These are phyloP conservation scores for Amanita phalloides DNA, from an alignment of 768 basidiomycete species.

Conservation along the genomic window DNA sequence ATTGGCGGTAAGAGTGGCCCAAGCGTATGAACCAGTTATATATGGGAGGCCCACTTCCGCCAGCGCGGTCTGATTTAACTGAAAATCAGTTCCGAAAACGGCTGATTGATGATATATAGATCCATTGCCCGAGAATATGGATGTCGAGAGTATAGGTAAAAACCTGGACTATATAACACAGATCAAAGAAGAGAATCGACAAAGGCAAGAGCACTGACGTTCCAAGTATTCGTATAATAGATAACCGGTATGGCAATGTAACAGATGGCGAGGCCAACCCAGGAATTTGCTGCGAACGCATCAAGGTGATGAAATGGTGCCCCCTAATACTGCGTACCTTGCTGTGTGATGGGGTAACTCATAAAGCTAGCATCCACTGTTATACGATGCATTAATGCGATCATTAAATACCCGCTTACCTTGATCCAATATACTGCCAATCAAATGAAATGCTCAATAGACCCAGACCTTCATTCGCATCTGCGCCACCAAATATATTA, in stretches of 20 bases:
- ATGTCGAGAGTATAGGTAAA: slow-evolving; percentile 52
- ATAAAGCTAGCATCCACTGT: slow-evolving; percentile 23
- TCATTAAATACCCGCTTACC: slow-evolving; percentile 12
- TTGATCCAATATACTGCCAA: slow-evolving; percentile 54
- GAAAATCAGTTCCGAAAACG: slow-evolving; percentile 41
- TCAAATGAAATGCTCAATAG: slow-evolving; percentile 52
- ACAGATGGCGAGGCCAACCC: slow-evolving; percentile 42
- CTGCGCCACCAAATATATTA: slow-evolving; percentile 55
- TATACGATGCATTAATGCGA: neutral
- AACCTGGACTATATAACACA: slow-evolving; percentile 27
- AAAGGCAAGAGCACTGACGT: slow-evolving; percentile 22
- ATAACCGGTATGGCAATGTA: slow-evolving; percentile 44
- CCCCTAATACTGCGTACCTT: slow-evolving; percentile 24
- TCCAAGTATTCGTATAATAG: slow-evolving; percentile 56
- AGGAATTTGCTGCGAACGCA: slow-evolving; percentile 35
- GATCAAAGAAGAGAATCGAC: neutral
- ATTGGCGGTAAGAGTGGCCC: slow-evolving; percentile 36
- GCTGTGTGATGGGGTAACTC: slow-evolving; percentile 44
- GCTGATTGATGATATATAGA: slow-evolving; percentile 41
- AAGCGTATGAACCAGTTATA: slow-evolving; percentile 43
- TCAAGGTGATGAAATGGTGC: neutral
- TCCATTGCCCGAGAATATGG: slow-evolving; percentile 45
- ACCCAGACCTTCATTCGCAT: slow-evolving; percentile 61
- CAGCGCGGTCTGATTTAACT: slow-evolving; percentile 44
- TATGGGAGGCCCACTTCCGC: slow-evolving; percentile 36